phyloP scores from a whole-genome alignment of 257 asterid species.

The Solanum rostratum region DNA sequence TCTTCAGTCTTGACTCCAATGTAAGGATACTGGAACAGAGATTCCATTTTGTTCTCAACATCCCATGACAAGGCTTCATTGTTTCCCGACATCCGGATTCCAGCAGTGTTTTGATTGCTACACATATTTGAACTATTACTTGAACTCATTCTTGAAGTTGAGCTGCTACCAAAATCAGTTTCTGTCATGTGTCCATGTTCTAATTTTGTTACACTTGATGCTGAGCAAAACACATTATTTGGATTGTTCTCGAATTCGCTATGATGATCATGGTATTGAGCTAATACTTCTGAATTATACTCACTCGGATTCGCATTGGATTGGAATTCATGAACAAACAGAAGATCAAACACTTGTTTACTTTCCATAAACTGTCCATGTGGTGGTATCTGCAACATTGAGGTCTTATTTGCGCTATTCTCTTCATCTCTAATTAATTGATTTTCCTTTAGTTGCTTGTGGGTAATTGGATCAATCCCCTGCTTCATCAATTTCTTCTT shows the following conservation, averaged over 20 bases:
- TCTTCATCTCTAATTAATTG: slow-evolving; percentile 8
- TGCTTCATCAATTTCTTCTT: slow-evolving; percentile 68
- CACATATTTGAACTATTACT: slow-evolving; percentile 23
- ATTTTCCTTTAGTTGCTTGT: slow-evolving; percentile 27
- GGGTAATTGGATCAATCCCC: slow-evolving; percentile 81
- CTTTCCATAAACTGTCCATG: slow-evolving; percentile 2
- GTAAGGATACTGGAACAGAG: slow-evolving; percentile 20
- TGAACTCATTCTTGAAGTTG: slow-evolving; percentile 27
- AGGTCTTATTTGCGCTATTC: slow-evolving; percentile 1
- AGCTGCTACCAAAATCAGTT: slow-evolving; percentile 14
- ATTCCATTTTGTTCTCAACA: slow-evolving; percentile 27
- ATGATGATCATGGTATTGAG: neutral
- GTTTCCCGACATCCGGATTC: slow-evolving; percentile 13
- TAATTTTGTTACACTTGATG: slow-evolving; percentile 32
- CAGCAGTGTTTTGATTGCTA: slow-evolving; percentile 4
- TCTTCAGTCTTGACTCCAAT: slow-evolving; percentile 24
- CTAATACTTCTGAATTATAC: neutral
- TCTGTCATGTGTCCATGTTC: slow-evolving; percentile 22
- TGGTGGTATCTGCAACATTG: slow-evolving; percentile 10
- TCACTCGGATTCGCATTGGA: slow-evolving; percentile 21
- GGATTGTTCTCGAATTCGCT: slow-evolving; percentile 9
- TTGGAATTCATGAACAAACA: slow-evolving; percentile 28
- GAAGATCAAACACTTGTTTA: slow-evolving; percentile 46
- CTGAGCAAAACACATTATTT: slow-evolving; percentile 16
- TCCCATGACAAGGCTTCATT: slow-evolving; percentile 35